A percentile compares a stretch with the other conserved stretches of the same genome.
Evolutionary conservation across 768 basidiomycete species (phyloP).

Genomic region (Psilocybe azurescens): DNA sequence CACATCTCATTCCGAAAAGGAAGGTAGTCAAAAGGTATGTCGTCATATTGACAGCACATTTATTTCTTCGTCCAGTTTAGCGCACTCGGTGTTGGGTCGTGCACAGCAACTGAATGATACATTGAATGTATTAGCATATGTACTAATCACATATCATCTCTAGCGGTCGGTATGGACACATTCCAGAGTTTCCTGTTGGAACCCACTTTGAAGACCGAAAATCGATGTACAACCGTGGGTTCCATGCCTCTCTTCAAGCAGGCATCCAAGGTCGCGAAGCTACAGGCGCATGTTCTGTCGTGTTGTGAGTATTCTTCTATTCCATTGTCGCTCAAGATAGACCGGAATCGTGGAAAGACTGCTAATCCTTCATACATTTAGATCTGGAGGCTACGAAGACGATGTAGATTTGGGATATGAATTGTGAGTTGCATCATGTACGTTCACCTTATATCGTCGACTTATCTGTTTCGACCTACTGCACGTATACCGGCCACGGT

Average conservation of each 20-base stretch:
- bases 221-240: not conserved
- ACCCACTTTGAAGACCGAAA: not conserved
- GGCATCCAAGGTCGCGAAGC: slow-evolving; percentile 16
- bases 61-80: too few species aligned
- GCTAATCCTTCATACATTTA: not conserved
- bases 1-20: not conserved
- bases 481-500: slow-evolving; percentile 4
- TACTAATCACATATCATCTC: not conserved
- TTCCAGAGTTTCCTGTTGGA: slow-evolving; percentile 17
- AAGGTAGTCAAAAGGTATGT: not conserved
- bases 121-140: not conserved
- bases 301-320: slow-evolving; percentile 4
- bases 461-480: not conserved
- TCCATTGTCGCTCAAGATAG: not conserved
- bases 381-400: slow-evolving; percentile 24
- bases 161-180: slow-evolving; percentile 5
- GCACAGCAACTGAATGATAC: too few species aligned
- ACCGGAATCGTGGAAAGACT: not conserved
- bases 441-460: not conserved
- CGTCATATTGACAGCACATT: not conserved
- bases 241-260: slow-evolving; percentile 1
- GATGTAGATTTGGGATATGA: slow-evolving; percentile 24
- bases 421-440: slow-evolving; percentile 12
- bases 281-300: slow-evolving; percentile 12
- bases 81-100: too few species aligned